phyloP scores from a whole-genome alignment of 306 rosid genomes.

The barrel medic (Medicago truncatula) region DNA sequence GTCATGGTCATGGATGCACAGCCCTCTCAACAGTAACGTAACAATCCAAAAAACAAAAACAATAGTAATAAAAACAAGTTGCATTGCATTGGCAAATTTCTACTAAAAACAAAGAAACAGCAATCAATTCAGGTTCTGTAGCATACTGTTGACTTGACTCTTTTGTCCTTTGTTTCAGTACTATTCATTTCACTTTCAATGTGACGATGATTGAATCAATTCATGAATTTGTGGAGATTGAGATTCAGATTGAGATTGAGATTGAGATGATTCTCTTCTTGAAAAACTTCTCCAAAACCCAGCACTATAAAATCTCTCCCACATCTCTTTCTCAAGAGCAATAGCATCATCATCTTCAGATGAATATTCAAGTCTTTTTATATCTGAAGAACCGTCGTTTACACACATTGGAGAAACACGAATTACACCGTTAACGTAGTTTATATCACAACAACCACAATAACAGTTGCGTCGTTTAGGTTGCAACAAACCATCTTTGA shows the following conservation, averaged over 20 bases:
- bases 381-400: conserved; percentile 34
- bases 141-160: conserved; percentile 10
- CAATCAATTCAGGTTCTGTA: conserved; percentile 25
- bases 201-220: not conserved
- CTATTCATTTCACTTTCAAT: not conserved
- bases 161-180: not conserved
- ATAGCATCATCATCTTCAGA: conserved; percentile 44
- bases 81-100: not conserved
- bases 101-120: conserved; percentile 3
- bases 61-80: conserved; percentile 6
- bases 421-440: conserved; percentile 41
- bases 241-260: too few relatives aligned
- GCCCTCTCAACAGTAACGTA: conserved; percentile 19
- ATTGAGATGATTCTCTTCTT: conserved; percentile 50
- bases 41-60: not conserved
- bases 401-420: conserved; percentile 46
- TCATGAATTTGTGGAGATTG: too few relatives aligned
- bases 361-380: conserved; percentile 12
- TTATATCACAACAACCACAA: conserved; percentile 45
- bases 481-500: conserved; percentile 43
- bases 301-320: conserved; percentile 70
- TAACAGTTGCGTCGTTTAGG: conserved; percentile 37
- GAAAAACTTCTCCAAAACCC: conserved; percentile 97
- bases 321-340: conserved; percentile 91
- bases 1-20: not conserved